Base-by-base conservation (phyloP, 148 eudicot species). In the Chenopodium quinoa region DNA sequence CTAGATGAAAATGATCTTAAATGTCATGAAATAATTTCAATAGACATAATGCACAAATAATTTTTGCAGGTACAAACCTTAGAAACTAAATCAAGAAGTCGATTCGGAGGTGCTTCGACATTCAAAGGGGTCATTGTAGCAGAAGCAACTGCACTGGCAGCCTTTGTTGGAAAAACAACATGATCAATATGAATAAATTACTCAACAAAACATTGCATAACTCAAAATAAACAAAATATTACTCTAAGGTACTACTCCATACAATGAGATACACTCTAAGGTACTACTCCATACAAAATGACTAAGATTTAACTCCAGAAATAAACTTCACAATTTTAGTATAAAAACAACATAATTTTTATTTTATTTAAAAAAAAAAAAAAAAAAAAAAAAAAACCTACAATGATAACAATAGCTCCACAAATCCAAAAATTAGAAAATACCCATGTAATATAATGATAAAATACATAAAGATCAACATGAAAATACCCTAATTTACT, bases 121-220 rank as follows among this genome's bases (percentile, higher is more conserved):
- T 87, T 89, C 86, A 90, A 78, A 17, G 96, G 98, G 69, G 92
- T 92, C 98, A 94, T 91, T 60, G 98, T 94, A 71, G 98, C 94
- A 56, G 94, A 90, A 82, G 96, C 93, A 86, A 94, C 98, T 56
- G 94, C 93, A 86, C 87, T 91, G 60, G 98, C 94, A 67, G 93
- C 97, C 94, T 93, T 70, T 44, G 40, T 80, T 63, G 27, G 63
- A 62, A 82, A 58, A 76, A 44, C 31, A 78, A 31, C 76, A 62
- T 64, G 27, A 25, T 11, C 62, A 74, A 80, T 7, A 48, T 71
- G 46, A 76, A 22, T 54, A 44, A 79, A n/a, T 56, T 77, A 27
- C 34, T 75, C 2, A 60, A 12, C 52, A 40, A 22, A 75, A 58
- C 22, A 14, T 1, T 19, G 10, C 12, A 52, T 10, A 52, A 52